Evolutionary conservation across 495 filamentous ascomycete species (phyloP), one percentile per base, ranked within the genome.

Genomic region (Penicillium crystallinum): DNA sequence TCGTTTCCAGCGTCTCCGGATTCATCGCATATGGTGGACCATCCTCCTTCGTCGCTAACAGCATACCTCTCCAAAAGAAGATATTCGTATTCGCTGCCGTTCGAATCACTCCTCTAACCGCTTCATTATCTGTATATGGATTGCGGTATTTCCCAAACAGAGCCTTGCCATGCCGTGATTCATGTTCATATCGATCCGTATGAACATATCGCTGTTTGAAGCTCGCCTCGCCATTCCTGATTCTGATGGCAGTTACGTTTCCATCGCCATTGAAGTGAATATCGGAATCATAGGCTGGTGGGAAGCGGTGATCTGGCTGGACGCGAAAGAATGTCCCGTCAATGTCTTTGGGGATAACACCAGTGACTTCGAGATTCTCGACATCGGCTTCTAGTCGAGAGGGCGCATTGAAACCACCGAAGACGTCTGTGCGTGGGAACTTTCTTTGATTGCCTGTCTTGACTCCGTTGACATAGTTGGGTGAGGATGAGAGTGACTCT

Each of bases 41-140:
- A 60, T 80, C 77, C 54, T 83, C 80, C 49, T 82, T 82, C 42
- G 66, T 68, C 0, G 80, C 80, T 3, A 83, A 58, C 23, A 83
- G 58, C 57, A 72, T 67, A 0, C 76, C 76, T 5, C 73, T 63
- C 67, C 71, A 83, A 52, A 73, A 77, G 2, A 79, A 63, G 4
- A 83, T 60, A 49, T 83, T 82, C 11, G 80, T 83, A 42, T 83
- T 82, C 1, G 72, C 68, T 2, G 77, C 77, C 0, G 69, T 77
- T 3, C 76, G 63, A 15, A 81, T 71, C 8, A 74, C 68, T 17
- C 74, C 74, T 38, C 69, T 63, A 7, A 80, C 74, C 29, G 64
- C 67, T 6, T 35, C 33, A 35, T 35, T 35, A 52, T 83, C 79
- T 6, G 80, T 82, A 52, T 64, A 81, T 11, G 69, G 72, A 44